Conservation (phyloP, 345 rosid species). For the Salix caprea region DNA sequence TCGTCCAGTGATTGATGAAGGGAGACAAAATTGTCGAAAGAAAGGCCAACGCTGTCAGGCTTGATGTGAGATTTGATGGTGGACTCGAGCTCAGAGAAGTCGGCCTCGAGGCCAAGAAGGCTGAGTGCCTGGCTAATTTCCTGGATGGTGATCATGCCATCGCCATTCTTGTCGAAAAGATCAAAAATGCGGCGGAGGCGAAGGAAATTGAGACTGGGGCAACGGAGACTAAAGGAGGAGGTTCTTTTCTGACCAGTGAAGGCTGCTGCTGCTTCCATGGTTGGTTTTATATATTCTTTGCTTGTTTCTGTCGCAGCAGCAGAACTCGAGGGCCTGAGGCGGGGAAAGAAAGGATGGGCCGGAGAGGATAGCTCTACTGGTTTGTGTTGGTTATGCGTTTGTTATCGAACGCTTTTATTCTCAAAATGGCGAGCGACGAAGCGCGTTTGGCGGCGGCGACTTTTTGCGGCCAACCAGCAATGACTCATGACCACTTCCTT, state of each 20-base stretch:
- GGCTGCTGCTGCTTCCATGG: slow-evolving; percentile 16
- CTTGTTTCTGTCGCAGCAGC: background rate
- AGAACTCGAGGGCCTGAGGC: background rate
- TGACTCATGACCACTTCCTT: background rate
- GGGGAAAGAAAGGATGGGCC: background rate
- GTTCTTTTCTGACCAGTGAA: background rate
- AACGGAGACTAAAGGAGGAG: slow-evolving; percentile 25
- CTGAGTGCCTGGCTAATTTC: slow-evolving; percentile 64
- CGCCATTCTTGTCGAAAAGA: slow-evolving; percentile 78
- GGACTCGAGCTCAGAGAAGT: slow-evolving; percentile 54
- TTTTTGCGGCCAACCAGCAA: background rate
- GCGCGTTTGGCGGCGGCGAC: slow-evolving; percentile 8
- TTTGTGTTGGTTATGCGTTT: background rate
- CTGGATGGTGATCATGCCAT: slow-evolving; percentile 54
- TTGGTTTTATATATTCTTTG: background rate
- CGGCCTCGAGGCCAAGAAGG: slow-evolving; percentile 61
- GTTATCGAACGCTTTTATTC: too few relatives aligned
- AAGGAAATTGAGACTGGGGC: slow-evolving; percentile 26
- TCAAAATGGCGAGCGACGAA: background rate
- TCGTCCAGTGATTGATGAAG: slow-evolving; percentile 61
- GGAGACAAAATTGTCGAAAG: slow-evolving; percentile 48
- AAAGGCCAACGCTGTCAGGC: slow-evolving; percentile 53
- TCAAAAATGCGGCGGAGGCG: slow-evolving; percentile 61
- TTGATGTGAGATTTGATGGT: slow-evolving; percentile 46
- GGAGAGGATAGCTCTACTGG: background rate